Conservation (phyloP, 768 basidiomycete species). For the Plicaturopsis crispa region DNA sequence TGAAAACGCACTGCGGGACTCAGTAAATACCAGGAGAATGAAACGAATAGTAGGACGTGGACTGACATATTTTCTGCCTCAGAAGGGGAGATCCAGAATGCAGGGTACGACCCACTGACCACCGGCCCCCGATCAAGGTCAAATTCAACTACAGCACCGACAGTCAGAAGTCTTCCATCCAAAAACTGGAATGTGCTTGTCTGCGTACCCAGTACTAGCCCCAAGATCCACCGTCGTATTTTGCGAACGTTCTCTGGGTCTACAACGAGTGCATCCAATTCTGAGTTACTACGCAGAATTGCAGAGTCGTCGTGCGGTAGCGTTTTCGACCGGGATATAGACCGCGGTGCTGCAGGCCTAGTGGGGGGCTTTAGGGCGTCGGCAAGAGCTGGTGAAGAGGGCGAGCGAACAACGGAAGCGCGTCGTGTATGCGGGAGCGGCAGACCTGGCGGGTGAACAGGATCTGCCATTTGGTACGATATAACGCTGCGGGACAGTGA, state of each 20-base stretch:
- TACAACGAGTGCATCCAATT: conserved; percentile 36
- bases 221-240: conserved; percentile 61
- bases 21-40: conserved; percentile 1
- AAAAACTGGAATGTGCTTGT: no score
- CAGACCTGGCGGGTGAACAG: no score
- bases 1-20: conserved; percentile 67
- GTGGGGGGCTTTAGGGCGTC: no score
- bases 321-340: conserved; percentile 37
- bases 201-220: conserved; percentile 56
- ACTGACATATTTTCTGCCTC: conserved; percentile 83
- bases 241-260: conserved; percentile 36
- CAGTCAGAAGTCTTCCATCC: conserved; percentile 1
- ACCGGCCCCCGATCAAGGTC: conserved; percentile 85
- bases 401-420: no score
- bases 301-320: conserved; percentile 29
- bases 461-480: no score
- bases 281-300: conserved; percentile 22
- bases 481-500: no score
- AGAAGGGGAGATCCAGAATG: conserved; percentile 49
- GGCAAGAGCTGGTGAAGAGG: no score
- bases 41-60: not conserved
- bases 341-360: no score
- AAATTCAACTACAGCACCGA: conserved; percentile 62
- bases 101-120: conserved; percentile 62
- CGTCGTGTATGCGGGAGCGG: no score